These are phyloP conservation scores for Dorcoceras hygrometricum DNA, from an alignment of 257 asterid genomes.

Conservation along the genomic window DNA sequence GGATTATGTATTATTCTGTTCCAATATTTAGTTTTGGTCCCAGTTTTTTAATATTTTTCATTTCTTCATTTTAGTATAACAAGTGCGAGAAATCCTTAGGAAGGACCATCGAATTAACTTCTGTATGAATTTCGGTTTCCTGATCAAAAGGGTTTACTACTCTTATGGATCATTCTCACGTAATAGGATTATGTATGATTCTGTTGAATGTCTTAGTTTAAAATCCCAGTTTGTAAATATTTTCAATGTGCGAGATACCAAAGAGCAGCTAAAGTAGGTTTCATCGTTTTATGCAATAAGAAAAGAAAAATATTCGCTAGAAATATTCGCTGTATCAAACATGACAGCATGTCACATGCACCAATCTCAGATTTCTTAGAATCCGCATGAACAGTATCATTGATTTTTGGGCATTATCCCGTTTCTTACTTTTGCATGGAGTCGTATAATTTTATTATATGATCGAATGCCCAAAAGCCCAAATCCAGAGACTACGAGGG, in stretches of 20 bases:
- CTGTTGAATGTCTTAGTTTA: too few species aligned
- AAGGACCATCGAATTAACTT: background rate
- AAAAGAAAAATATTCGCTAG: too few species aligned
- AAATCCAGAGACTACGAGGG: background rate
- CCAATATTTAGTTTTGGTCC: background rate
- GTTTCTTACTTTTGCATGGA: background rate
- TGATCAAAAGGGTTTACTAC: too few species aligned
- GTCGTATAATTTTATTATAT: background rate
- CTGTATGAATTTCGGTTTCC: too few species aligned
- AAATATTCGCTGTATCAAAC: background rate
- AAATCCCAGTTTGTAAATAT: too few species aligned
- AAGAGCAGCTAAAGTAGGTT: background rate
- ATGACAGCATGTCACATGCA: background rate
- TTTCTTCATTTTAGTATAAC: background rate
- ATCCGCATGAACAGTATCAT: background rate
- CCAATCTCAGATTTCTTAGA: background rate
- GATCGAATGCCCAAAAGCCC: background rate
- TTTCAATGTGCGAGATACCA: too few species aligned
- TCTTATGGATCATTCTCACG: too few species aligned
- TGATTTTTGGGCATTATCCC: background rate
- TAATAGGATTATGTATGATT: too few species aligned
- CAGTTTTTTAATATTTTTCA: too few species aligned
- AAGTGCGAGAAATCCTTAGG: background rate
- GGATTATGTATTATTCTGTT: background rate
- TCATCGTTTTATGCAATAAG: background rate